Evolutionary conservation across 106 monocot species (phyloP).

Genomic region (Chionographis japonica): DNA sequence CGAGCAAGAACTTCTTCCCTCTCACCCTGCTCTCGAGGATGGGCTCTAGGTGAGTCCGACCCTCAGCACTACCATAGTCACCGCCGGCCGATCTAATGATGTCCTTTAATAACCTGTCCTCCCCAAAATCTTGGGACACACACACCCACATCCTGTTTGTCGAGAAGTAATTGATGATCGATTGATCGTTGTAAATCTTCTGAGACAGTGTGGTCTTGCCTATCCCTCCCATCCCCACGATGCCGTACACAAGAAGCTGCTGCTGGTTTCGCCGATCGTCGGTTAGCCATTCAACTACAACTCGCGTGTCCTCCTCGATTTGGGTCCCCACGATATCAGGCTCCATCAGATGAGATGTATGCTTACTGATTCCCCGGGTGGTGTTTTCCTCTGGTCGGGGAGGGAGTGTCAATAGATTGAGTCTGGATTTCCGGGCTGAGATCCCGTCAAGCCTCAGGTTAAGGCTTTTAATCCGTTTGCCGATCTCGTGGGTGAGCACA

Average conservation of each 20-base stretch:
- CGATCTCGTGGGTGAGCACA: too few species aligned
- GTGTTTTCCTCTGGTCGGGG: too few species aligned
- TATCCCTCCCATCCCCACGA: conserved; percentile 42
- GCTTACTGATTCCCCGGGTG: too few species aligned
- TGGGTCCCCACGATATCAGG: too few species aligned
- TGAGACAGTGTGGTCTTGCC: conserved; percentile 52
- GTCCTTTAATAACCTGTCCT: conserved; percentile 19
- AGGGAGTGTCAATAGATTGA: too few species aligned
- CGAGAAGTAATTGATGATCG: conserved; percentile 20
- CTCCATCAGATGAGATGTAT: too few species aligned
- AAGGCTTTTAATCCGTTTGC: too few species aligned
- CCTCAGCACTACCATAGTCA: conserved; percentile 1
- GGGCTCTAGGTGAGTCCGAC: conserved; percentile 7
- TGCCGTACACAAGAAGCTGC: conserved; percentile 13
- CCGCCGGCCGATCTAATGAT: conserved; percentile 17
- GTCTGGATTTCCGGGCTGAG: too few species aligned
- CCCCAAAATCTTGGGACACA: conserved; percentile 11
- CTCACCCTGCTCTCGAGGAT: conserved; percentile 1
- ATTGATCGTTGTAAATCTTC: conserved; percentile 21
- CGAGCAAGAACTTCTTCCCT: conserved; percentile 13
- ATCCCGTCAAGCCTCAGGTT: too few species aligned
- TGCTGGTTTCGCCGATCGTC: conserved; percentile 7
- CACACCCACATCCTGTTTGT: conserved; percentile 21
- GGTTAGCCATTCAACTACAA: too few species aligned
- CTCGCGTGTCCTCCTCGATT: too few species aligned